Evolutionary conservation across 1,139 yeast genomes (phyloP), one percentile per base, ranked within the genome.

Genomic region (Yamadazyma mexicana): DNA sequence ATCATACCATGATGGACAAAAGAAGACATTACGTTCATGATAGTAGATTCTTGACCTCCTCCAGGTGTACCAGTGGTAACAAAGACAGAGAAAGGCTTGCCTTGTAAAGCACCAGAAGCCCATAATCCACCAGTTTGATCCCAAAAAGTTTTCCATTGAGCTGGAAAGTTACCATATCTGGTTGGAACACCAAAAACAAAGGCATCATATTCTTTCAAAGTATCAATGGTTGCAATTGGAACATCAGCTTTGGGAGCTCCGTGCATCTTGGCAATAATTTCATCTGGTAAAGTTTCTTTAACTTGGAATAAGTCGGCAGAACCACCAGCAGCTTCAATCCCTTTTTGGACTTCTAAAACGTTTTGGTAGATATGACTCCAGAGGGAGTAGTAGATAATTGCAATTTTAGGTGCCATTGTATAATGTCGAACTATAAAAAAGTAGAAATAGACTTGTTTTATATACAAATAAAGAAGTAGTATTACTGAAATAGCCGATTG

Each of bases 311-410:
- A 54, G 34, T 65, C 73, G 11, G 66, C 66, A 5, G 55, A 49
- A 18, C 57, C 50, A 17, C 75, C 77, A 7, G 68, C 49, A 14
- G 61, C 52, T 40, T 65, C 67, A 17, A 73, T 61, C 44, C 80
- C 79, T 31, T 59, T 56, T 55, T 72, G 64, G 41, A 73, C 58
- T 31, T 65, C 59, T 43, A 66, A 58, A 27, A 81, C 84, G 59
- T 82, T 55, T 30, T 62, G 57, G 45, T 70, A 68, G 45, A 81
- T 62, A 56, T 83, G 89, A 38, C 84, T 86, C 58, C 80, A 82
- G 31, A 79, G 66, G 32, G 87, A 79, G 61, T 81, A 82, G 50
- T 75, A 67, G 43, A 82, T 52, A 42, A 83, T 74, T 16, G 75
- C 76, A 28, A 69, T 56, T 58, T 69, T 69, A 26, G 43, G 46